phyloP scores from a whole-genome alignment of 2,329 filamentous ascomycete genomes.

The Aspergillus sp. region DNA sequence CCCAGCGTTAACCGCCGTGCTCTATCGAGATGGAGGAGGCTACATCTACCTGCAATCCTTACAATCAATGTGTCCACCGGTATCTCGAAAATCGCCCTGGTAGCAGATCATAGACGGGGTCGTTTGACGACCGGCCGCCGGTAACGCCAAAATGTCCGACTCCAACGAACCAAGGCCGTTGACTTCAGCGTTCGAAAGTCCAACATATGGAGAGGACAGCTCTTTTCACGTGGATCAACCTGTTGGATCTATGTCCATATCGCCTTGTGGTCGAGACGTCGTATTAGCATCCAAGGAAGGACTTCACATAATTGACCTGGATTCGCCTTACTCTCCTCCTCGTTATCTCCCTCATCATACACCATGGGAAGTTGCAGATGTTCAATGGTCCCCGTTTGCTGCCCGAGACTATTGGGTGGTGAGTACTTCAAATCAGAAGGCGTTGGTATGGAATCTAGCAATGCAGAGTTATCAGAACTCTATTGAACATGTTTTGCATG shows the following conservation, averaged over 20 bases:
- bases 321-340: slow-evolving; percentile 83
- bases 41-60: slow-evolving; percentile 1
- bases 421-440: slow-evolving; percentile 91
- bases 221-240: slow-evolving; percentile 77
- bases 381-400: slow-evolving; percentile 95
- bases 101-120: slow-evolving; percentile 6
- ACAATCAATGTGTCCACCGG: slow-evolving; percentile 12
- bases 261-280: slow-evolving; percentile 84
- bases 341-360: slow-evolving; percentile 81
- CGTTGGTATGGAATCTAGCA: slow-evolving; percentile 89
- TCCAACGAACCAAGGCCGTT: slow-evolving; percentile 40
- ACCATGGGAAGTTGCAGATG: slow-evolving; percentile 93
- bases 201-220: slow-evolving; percentile 81
- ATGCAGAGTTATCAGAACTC: slow-evolving; percentile 69
- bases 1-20: neutral
- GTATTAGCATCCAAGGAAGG: slow-evolving; percentile 88
- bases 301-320: slow-evolving; percentile 86
- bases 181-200: slow-evolving; percentile 71
- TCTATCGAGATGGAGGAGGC: slow-evolving; percentile 19
- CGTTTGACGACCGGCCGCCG: neutral
- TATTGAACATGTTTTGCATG: slow-evolving; percentile 85
- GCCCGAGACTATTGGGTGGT: slow-evolving; percentile 89
- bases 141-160: slow-evolving; percentile 30
- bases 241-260: slow-evolving; percentile 90
- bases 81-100: slow-evolving; percentile 10